phyloP scores from a whole-genome alignment of 768 basidiomycete genomes.

The Pisolithus sp. region DNA sequence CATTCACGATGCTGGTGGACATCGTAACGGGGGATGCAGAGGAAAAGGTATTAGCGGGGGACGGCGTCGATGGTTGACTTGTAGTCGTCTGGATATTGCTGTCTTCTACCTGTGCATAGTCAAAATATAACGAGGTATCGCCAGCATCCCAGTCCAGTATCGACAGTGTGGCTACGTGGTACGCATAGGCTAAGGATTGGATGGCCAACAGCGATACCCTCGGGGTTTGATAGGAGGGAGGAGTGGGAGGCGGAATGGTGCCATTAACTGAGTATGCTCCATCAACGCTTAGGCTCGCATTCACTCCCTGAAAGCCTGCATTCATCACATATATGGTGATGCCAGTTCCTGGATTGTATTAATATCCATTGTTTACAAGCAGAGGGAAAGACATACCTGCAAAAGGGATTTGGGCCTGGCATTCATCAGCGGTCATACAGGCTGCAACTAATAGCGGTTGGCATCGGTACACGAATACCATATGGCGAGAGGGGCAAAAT shows the following conservation, averaged over 20 bases:
- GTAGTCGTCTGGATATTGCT: neutral
- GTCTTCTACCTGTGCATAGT: slow-evolving; percentile 1
- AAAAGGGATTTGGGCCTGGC: neutral
- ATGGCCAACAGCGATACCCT: neutral
- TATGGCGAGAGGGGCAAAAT: neutral
- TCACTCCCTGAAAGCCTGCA: slow-evolving; percentile 1
- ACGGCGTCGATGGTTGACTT: neutral
- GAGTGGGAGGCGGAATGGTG: neutral
- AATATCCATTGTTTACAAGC: no score
- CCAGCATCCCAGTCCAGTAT: slow-evolving; percentile 3
- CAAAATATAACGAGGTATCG: neutral
- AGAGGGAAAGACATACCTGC: neutral
- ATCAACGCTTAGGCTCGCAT: neutral
- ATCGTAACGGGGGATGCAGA: no score
- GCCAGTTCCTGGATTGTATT: neutral
- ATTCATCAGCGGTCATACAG: neutral
- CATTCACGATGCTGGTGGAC: no score
- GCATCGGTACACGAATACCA: neutral
- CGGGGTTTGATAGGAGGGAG: slow-evolving; percentile 1
- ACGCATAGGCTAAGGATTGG: neutral
- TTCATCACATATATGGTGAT: slow-evolving; percentile 1
- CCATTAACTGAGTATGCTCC: neutral
- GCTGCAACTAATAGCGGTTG: neutral
- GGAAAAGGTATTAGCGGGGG: no score
- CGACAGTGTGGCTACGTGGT: neutral